Percentiles rank a stretch among this genome's conserved stretches.
Conservation (phyloP, 768 basidiomycete genomes). For the Suillus subluteus region DNA sequence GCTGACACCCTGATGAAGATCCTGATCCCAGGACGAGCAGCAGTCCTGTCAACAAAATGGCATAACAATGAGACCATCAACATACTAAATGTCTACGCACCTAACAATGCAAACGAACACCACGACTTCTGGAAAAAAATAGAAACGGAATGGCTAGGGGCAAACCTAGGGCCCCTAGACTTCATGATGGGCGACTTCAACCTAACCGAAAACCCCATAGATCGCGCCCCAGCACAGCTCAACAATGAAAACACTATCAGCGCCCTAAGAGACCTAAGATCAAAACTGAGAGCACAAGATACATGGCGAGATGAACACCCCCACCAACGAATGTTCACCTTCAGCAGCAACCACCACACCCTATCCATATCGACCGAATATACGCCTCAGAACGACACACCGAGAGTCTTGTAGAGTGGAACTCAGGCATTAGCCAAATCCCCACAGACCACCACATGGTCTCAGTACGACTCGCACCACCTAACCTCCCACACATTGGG, state of each 20-base stretch:
- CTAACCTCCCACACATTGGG: not conserved
- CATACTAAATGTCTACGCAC: constrained; percentile 27
- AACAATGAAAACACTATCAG: too few species aligned
- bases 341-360: not conserved
- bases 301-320: not conserved
- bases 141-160: not conserved
- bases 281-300: not conserved
- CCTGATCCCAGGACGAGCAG: constrained; percentile 20
- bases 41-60: constrained; percentile 19
- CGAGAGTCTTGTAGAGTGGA: not conserved
- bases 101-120: constrained; percentile 7
- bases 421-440: not conserved
- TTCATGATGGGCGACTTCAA: not conserved
- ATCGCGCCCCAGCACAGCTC: not conserved
- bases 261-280: constrained; percentile 18
- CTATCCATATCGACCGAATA: not conserved
- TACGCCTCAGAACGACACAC: not conserved
- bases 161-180: not conserved
- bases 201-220: not conserved
- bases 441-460: not conserved
- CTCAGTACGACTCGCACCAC: not conserved
- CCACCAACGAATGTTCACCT: not conserved
- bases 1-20: rapidly evolving
- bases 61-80: constrained; percentile 8
- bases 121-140: constrained; percentile 20